Evolutionary conservation across 1,284 basidiomycete species (phyloP).

Genomic region (Malassezia brasiliensis): DNA sequence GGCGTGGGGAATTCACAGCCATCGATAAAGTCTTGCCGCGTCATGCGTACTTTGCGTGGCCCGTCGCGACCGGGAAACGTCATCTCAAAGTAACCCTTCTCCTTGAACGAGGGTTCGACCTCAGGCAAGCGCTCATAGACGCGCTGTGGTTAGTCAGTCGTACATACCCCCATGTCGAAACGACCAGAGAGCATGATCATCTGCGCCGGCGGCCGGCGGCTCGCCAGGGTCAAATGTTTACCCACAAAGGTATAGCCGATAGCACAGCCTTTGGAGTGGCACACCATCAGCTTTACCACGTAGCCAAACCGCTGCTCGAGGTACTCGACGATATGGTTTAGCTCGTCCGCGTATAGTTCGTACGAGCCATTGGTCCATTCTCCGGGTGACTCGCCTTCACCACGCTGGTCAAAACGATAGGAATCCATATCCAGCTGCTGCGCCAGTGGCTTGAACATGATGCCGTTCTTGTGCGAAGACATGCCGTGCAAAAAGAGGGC

Average conservation of each 20-base stretch:
- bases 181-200: neutral
- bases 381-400: constrained; percentile 14
- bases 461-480: constrained; percentile 12
- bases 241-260: neutral
- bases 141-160: neutral
- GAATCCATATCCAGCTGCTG: constrained; percentile 10
- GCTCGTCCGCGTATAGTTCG: constrained; percentile 1
- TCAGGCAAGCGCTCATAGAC: neutral
- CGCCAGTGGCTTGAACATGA: constrained; percentile 11
- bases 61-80: neutral
- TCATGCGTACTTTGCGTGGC: neutral
- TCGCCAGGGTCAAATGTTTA: neutral
- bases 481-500: constrained; percentile 14
- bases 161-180: neutral
- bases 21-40: neutral
- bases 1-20: constrained; percentile 4
- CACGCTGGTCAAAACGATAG: constrained; percentile 12
- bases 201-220: neutral
- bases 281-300: constrained; percentile 3
- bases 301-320: constrained; percentile 11
- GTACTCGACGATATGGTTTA: constrained; percentile 4
- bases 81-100: constrained; percentile 4
- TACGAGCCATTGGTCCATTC: constrained; percentile 7
- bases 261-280: constrained; percentile 11
- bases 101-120: neutral